Conservation (phyloP, 306 rosid species). For the Vicia sativa region DNA sequence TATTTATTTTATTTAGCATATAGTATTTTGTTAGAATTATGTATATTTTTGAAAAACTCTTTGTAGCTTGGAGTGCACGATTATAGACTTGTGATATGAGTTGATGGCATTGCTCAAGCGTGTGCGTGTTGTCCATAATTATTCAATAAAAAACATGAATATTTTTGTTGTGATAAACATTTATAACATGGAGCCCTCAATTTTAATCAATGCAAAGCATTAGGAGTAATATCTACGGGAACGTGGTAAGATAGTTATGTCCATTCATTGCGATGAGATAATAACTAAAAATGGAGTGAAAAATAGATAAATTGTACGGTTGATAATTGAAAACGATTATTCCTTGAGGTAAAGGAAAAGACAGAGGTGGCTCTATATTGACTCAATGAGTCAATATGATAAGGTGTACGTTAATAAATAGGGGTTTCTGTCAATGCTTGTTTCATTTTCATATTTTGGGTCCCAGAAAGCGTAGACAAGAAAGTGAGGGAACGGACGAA, state of each 20-base stretch:
- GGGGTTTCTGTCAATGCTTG: not conserved
- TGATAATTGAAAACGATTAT: not conserved
- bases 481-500: not conserved
- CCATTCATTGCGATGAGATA: not conserved
- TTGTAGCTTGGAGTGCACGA: too few species aligned
- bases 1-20: too few species aligned
- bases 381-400: conserved; percentile 6
- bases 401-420: not conserved
- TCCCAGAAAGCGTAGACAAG: conserved; percentile 31
- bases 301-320: not conserved
- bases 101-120: too few species aligned
- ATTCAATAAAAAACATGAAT: not conserved
- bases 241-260: not conserved
- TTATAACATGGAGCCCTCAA: not conserved
- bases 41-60: too few species aligned
- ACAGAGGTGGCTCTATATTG: not conserved
- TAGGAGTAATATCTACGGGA: conserved; percentile 1
- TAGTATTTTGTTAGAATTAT: too few species aligned
- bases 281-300: not conserved
- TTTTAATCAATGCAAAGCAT: not conserved
- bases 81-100: too few species aligned
- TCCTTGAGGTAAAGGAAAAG: conserved; percentile 11
- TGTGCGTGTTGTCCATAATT: conserved; percentile 38
- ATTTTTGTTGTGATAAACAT: not conserved
- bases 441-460: conserved; percentile 19